phyloP scores from a whole-genome alignment of 2,329 filamentous ascomycete species.

The Fusarium chaquense region DNA sequence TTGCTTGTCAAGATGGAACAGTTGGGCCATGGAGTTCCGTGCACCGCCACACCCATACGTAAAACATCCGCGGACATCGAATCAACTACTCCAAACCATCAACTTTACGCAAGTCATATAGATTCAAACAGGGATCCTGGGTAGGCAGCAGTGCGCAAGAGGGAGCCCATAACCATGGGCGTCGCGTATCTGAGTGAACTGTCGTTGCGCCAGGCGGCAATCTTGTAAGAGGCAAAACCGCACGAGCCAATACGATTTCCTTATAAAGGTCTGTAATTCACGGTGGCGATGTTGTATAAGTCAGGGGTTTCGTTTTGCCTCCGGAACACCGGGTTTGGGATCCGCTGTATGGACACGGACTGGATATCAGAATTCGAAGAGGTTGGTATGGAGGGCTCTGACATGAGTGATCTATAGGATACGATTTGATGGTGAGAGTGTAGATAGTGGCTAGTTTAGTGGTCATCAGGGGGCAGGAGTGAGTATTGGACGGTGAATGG shows the following conservation, averaged over 20 bases:
- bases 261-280: conserved; percentile 9
- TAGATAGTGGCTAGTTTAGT: not conserved
- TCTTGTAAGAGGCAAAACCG: conserved; percentile 10
- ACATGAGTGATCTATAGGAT: conserved; percentile 19
- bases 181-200: conserved; percentile 15
- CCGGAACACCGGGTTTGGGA: conserved; percentile 13
- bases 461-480: not conserved
- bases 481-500: not conserved
- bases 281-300: conserved; percentile 20
- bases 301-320: not conserved
- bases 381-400: not conserved
- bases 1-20: conserved; percentile 7
- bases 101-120: not conserved
- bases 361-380: not conserved
- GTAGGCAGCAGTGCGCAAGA: conserved; percentile 37
- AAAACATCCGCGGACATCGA: conserved; percentile 7
- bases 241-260: conserved; percentile 14
- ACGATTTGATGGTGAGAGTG: not conserved
- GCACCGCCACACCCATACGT: conserved; percentile 39
- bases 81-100: conserved; percentile 1
- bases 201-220: conserved; percentile 12
- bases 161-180: conserved; percentile 2
- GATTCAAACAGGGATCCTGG: not conserved
- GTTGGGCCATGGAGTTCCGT: conserved; percentile 2
- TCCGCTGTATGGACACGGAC: conserved; percentile 35